Conservation (phyloP, 83 land plant genomes). For the Diphasiastrum complanatum region DNA sequence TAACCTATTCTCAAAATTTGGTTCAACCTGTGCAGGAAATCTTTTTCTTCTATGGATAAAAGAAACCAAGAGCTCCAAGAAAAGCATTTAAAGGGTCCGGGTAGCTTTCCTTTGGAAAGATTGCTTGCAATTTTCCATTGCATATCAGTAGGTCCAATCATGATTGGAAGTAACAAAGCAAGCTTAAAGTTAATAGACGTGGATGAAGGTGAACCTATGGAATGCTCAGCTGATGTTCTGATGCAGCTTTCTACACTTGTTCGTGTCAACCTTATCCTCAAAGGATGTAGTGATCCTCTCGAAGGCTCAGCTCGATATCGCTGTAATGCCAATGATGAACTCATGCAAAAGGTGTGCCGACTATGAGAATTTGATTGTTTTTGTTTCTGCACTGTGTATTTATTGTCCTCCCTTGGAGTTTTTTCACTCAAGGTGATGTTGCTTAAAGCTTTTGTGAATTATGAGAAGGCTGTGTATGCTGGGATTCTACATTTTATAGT, state of each 20-base stretch:
- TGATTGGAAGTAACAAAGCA: neutral
- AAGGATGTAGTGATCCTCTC: conserved; percentile 72
- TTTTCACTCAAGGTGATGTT: neutral
- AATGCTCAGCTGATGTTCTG: conserved; percentile 72
- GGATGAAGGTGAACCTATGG: conserved; percentile 23
- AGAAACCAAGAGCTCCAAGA: conserved; percentile 60
- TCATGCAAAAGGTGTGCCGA: conserved; percentile 62
- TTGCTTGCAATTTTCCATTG: conserved; percentile 88
- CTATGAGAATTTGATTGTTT: neutral
- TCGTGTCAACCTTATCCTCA: conserved; percentile 67
- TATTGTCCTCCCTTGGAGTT: neutral
- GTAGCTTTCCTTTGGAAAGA: conserved; percentile 85
- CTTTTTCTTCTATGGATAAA: conserved; percentile 50
- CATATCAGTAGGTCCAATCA: conserved; percentile 43
- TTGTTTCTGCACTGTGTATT: neutral
- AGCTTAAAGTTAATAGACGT: neutral
- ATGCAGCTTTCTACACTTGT: conserved; percentile 88
- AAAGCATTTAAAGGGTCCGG: conserved; percentile 78
- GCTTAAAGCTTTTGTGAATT: no score
- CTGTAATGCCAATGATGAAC: conserved; percentile 59
- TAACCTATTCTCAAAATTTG: neutral
- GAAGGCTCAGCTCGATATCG: conserved; percentile 77
- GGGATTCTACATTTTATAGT: no score
- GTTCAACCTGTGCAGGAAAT: conserved; percentile 36
- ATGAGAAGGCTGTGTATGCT: no score